A percentile compares a stretch with the other conserved stretches of the same genome.
These are phyloP conservation scores for Coemansia sp. DNA, from an alignment of 192 early-diverging fungal species.

Conservation along the genomic window DNA sequence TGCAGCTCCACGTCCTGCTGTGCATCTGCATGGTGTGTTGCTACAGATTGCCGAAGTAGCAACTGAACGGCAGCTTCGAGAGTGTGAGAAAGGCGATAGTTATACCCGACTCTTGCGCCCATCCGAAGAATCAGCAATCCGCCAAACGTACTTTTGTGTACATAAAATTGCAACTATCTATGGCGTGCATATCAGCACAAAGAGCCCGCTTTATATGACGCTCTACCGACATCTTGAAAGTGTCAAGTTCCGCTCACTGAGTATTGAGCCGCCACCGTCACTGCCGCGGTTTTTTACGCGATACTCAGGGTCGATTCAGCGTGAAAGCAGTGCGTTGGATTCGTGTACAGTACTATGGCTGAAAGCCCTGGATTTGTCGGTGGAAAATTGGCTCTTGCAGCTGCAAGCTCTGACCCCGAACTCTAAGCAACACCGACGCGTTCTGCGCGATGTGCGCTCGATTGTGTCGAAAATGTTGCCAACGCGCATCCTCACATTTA, in stretches of 20 bases:
- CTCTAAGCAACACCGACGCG: slow-evolving; percentile 18
- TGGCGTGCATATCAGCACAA: slow-evolving; percentile 7
- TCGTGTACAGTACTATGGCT: slow-evolving; percentile 47
- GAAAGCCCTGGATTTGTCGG: slow-evolving; percentile 25
- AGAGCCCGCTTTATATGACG: slow-evolving; percentile 30
- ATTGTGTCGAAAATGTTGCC: slow-evolving; percentile 52
- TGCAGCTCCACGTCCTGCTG: slow-evolving; percentile 27
- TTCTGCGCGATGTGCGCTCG: slow-evolving; percentile 32
- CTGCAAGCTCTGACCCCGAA: slow-evolving; percentile 5
- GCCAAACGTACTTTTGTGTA: slow-evolving; percentile 39
- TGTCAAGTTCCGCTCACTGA: slow-evolving; percentile 34
- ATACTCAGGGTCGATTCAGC: slow-evolving; percentile 20
- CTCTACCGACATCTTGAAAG: slow-evolving; percentile 40
- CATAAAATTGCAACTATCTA: slow-evolving; percentile 20
- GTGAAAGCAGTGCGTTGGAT: slow-evolving; percentile 17
- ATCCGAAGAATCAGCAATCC: slow-evolving; percentile 25
- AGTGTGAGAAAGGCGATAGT: slow-evolving; percentile 1
- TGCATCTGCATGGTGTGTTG: slow-evolving; percentile 14
- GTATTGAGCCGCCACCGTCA: slow-evolving; percentile 49
- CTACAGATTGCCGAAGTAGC: slow-evolving; percentile 24
- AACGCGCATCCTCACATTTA: slow-evolving; percentile 47
- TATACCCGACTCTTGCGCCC: slow-evolving; percentile 4
- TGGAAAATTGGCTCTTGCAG: slow-evolving; percentile 23
- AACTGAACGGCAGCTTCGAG: slow-evolving; percentile 15
- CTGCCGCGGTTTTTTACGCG: slow-evolving; percentile 54